Base-by-base conservation (phyloP, 345 rosid species). In the Aquilaria yunnanensis region DNA sequence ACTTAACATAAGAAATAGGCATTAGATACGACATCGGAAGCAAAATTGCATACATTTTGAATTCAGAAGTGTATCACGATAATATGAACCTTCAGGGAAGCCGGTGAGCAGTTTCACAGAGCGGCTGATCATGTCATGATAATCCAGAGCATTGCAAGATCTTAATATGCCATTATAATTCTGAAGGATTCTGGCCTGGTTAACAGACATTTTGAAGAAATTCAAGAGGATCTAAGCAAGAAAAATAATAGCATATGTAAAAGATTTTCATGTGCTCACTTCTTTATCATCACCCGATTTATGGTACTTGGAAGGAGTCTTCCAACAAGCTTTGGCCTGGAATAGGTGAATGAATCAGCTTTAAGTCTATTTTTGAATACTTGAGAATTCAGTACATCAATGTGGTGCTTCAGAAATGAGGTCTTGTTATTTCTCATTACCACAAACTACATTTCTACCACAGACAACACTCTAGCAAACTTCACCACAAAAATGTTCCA, bases 281-380 rank as follows among this genome's bases (percentile, higher is more conserved):
- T 89, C 91, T 14, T 67, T 82, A 59, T 81, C 86, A 74, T 92
- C 80, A 57, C 96, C 89, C 74, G 68, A 74, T 77, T 71, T 76
- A 69, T 54, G 67, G 77, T 69, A 87, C 62, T 84, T 85, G 63
- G 64, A 78, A 59, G 93, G 83, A 60, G 83, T 84, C 76, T 65
- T 89, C 62, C 96, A 96, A 37, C 86, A 89, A 76, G 98, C 91
- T 80, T 92, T 92, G 55, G 83, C 96, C 98, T 92, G 80, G 71
- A 73, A 74, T 47, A 16, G 63, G 37, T 52, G 63, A 70, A 57
- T 62, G 47, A 59, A 16, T 16, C 23, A 16, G 23, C 23, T 16
- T 16, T 16, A 16, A 16, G 23, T 16, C 23, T 16, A 16, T 16
- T 16, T 16, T 16, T 16, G 23, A 16, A 16, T 16, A 16, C 23